Percentiles rank a stretch among this genome's conserved stretches.
phyloP scores from a whole-genome alignment of 2,329 filamentous ascomycete genomes.

The Fusarium sp. region DNA sequence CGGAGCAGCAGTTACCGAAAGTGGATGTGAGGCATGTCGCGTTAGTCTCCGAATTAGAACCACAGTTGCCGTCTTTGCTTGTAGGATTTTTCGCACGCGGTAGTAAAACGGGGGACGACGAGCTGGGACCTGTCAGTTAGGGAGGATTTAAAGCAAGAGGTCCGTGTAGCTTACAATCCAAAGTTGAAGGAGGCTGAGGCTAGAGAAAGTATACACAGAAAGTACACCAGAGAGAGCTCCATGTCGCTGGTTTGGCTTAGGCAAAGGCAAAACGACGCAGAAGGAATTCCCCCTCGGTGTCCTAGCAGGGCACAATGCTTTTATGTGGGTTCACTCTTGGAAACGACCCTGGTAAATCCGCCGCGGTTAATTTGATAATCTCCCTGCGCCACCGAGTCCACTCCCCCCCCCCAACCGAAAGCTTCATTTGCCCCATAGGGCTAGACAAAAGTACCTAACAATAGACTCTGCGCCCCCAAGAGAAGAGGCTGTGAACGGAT shows the following conservation, averaged over 20 bases:
- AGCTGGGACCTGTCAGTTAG: neutral
- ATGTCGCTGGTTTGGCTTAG: neutral
- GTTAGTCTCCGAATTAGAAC: neutral
- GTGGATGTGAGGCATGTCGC: neutral
- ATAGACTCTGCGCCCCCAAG: neutral
- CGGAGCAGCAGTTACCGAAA: neutral
- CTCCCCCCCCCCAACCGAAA: neutral
- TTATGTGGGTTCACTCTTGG: neutral
- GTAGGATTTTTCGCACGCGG: neutral
- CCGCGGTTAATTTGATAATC: neutral
- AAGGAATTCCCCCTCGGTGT: neutral
- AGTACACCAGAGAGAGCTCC: neutral
- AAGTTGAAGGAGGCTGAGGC: neutral
- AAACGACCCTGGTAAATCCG: neutral
- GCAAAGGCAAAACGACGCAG: neutral
- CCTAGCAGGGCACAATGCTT: neutral
- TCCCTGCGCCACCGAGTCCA: neutral
- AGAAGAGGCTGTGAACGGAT: neutral
- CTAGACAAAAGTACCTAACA: neutral
- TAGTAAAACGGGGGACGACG: neutral
- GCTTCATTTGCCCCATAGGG: neutral
- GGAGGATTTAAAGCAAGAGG: accelerated
- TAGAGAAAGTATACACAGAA: neutral
- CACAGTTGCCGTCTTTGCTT: neutral
- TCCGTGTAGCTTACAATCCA: neutral